Evolutionary conservation across 148 eudicot genomes (phyloP).

Genomic region (Rhododendron simsii): DNA sequence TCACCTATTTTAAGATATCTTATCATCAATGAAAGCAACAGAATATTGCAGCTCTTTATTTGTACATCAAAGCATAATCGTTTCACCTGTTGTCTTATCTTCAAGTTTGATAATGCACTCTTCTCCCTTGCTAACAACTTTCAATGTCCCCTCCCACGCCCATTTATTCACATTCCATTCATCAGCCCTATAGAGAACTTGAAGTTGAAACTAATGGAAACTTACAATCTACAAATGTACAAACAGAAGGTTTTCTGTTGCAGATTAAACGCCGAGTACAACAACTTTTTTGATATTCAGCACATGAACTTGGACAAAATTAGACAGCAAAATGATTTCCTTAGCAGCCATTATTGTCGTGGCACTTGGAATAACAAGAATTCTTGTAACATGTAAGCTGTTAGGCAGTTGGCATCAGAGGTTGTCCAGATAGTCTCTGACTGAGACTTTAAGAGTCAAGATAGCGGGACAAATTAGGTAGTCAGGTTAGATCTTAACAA

Average conservation of each 20-base stretch:
- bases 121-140: slow-evolving; percentile 89
- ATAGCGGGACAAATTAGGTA: not conserved
- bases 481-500: not conserved
- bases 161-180: slow-evolving; percentile 99
- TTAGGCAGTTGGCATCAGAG: not conserved
- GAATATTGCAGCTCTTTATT: not conserved
- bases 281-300: not conserved
- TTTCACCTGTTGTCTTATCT: slow-evolving; percentile 78
- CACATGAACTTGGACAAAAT: not conserved
- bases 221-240: slow-evolving; percentile 1
- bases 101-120: slow-evolving; percentile 95
- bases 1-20: slow-evolving; percentile 47
- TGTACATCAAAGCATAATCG: not conserved
- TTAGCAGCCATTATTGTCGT: not conserved
- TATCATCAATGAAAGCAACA: slow-evolving; percentile 5
- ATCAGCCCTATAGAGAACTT: slow-evolving; percentile 64
- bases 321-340: not conserved
- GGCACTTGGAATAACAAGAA: not conserved
- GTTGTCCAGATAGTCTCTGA: not conserved
- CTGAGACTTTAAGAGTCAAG: not conserved
- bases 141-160: slow-evolving; percentile 95
- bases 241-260: not conserved
- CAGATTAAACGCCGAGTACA: not conserved
- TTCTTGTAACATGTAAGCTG: not conserved
- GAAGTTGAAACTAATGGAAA: slow-evolving; percentile 7